phyloP scores from a whole-genome alignment of 1,284 basidiomycete genomes.

The Apiotrichum akiyoshidainum region DNA sequence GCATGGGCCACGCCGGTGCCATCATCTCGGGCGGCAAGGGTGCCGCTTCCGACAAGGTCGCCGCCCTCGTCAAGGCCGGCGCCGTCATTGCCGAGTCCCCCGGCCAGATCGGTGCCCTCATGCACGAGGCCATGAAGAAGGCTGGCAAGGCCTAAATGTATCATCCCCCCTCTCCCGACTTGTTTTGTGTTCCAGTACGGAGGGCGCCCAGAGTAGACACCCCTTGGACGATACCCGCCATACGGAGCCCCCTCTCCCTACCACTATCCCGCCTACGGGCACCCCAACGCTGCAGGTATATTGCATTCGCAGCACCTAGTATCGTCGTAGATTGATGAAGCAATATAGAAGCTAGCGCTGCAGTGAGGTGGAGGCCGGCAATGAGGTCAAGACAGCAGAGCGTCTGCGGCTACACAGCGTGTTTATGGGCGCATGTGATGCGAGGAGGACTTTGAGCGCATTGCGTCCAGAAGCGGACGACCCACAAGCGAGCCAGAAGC shows the following conservation, averaged over 20 bases:
- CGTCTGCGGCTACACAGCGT: too few relatives aligned
- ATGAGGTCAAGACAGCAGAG: background rate
- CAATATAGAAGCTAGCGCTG: background rate
- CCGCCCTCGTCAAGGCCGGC: slow-evolving; percentile 88
- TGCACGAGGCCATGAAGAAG: slow-evolving; percentile 84
- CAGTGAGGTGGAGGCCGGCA: background rate
- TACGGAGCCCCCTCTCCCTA: background rate
- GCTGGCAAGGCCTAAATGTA: slow-evolving; percentile 68
- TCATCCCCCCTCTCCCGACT: too few relatives aligned
- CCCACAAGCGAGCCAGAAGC: too few relatives aligned
- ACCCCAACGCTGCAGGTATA: background rate
- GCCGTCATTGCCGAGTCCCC: slow-evolving; percentile 93
- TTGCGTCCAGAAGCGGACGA: too few relatives aligned
- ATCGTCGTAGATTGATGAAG: slow-evolving; percentile 8
- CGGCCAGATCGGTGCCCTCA: slow-evolving; percentile 84
- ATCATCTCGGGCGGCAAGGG: slow-evolving; percentile 98
- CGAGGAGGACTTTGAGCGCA: too few relatives aligned
- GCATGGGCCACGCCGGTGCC: slow-evolving; percentile 98
- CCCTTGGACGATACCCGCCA: too few relatives aligned
- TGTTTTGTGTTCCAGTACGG: background rate
- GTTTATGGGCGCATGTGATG: too few relatives aligned
- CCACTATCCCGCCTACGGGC: background rate
- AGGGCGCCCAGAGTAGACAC: background rate
- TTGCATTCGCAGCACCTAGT: slow-evolving; percentile 4
- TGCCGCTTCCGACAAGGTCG: slow-evolving; percentile 92